These are phyloP conservation scores for Mycothermus thermophilus DNA, from an alignment of 495 filamentous ascomycete species.

Conservation along the genomic window DNA sequence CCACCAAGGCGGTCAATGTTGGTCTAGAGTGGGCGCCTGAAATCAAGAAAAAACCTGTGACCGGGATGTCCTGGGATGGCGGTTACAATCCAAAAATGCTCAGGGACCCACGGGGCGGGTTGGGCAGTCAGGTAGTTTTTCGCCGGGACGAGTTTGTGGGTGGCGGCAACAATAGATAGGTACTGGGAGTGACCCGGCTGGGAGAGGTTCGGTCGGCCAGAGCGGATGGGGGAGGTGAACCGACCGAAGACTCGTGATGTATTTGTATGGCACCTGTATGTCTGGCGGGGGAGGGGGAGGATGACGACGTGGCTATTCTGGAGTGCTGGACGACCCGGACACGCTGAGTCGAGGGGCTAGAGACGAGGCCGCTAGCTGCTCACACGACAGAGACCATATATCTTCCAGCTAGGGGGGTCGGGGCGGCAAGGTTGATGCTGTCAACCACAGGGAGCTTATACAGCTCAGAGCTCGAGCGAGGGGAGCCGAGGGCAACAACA, in stretches of 20 bases:
- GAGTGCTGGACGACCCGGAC: slow-evolving; percentile 4
- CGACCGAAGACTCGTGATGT: no score
- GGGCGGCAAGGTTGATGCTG: slow-evolving; percentile 19
- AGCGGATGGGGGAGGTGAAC: slow-evolving; percentile 10
- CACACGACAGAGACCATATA: slow-evolving; percentile 21
- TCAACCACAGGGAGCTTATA: no score
- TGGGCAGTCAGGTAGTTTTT: no score
- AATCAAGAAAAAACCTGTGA: slow-evolving; percentile 19
- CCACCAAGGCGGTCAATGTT: no score
- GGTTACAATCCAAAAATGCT: slow-evolving; percentile 14
- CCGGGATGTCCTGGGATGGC: slow-evolving; percentile 19
- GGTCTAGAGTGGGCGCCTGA: no score
- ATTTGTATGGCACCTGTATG: slow-evolving; percentile 1
- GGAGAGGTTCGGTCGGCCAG: slow-evolving; percentile 10
- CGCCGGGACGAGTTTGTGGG: slow-evolving; percentile 17
- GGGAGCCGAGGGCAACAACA: no score
- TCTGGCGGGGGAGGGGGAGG: slow-evolving; percentile 1
- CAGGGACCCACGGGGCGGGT: slow-evolving; percentile 21
- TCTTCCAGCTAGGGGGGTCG: slow-evolving; percentile 7
- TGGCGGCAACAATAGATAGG: slow-evolving; percentile 9
- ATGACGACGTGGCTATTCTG: slow-evolving; percentile 7
- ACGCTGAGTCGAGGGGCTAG: slow-evolving; percentile 2
- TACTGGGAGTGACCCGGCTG: slow-evolving; percentile 8
- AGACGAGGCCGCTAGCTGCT: no score
- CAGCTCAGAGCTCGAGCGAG: no score